Evolutionary conservation across 176 grass and related monocot genomes (phyloP), one percentile per base, ranked within the genome.

Genomic region (Leersia perrieri): DNA sequence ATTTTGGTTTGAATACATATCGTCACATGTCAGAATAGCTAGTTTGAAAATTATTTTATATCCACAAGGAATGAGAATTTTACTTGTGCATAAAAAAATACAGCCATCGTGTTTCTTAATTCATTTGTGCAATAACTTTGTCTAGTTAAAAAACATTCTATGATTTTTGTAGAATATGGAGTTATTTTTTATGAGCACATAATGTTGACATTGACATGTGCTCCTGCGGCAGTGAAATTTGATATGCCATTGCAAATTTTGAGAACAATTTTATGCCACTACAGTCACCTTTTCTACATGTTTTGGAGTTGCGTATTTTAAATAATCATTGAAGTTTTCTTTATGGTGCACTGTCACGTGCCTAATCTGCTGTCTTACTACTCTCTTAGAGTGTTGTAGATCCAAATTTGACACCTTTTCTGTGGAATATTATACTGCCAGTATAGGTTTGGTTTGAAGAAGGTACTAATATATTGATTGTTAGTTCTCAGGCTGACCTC

Each of bases 401-500:
- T 78, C 22, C 26, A 73, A 66, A 42, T 63, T 31, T 26, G 16
- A 42, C n/a, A n/a, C 27, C 27, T 42, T 45, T 63, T 9, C 1
- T 18, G 0, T 81, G 18, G 63, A 44, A 73, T 83, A 73, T 78
- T n/a, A 65, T 27, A 66, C 66, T 61, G n/a, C 28, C 18, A 7
- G 35, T 31, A n/a, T n/a, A 88, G 70, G 33, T 30, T 84, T 33
- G 18, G 28, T 80, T 68, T 68, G 31, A 51, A 79, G 36, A 58
- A 66, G 20, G 87, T 84, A 72, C 76, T 87, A 85, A 87, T 62
- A 63, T 88, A 16, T 74, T 61, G 35, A 42, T 79, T 14, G 77
- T 88, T 84, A 70, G 41, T 85, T 89, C 70, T 70, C 86, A 98
- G 95, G 95, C 92, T 90, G 95, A 94, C 80, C 86, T 98, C 33